These are phyloP conservation scores for Colletotrichum acutatum DNA, from an alignment of 2,329 filamentous ascomycete genomes.

Conservation along the genomic window DNA sequence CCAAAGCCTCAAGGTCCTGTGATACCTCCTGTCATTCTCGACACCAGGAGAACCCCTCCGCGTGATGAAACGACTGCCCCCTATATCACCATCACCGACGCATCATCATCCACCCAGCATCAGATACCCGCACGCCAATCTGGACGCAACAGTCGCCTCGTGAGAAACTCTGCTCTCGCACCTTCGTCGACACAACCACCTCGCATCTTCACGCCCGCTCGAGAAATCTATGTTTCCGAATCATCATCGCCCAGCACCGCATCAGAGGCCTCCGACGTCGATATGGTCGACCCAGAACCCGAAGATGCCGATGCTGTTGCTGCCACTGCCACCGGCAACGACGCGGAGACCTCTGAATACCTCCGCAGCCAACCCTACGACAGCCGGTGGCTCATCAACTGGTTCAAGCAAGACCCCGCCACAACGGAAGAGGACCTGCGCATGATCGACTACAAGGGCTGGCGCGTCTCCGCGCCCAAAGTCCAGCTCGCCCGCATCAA, in stretches of 20 bases:
- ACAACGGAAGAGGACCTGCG: slow-evolving; percentile 21
- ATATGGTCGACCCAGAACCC: slow-evolving; percentile 15
- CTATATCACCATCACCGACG: not conserved
- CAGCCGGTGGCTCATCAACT: slow-evolving; percentile 30
- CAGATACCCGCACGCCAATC: not conserved
- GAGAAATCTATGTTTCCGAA: not conserved
- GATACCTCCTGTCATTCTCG: not conserved
- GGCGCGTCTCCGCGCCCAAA: slow-evolving; percentile 46
- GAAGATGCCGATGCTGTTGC: not conserved
- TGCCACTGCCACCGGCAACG: not conserved
- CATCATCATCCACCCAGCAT: not conserved
- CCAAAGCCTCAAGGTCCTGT: not conserved
- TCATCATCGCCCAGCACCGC: not conserved
- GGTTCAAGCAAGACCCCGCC: slow-evolving; percentile 26
- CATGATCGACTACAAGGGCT: slow-evolving; percentile 45
- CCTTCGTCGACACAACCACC: not conserved
- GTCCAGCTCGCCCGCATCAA: slow-evolving; percentile 46
- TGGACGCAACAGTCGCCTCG: not conserved
- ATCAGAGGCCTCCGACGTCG: not conserved
- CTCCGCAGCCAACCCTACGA: not conserved
- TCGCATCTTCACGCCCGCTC: slow-evolving; percentile 18
- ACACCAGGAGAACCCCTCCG: not conserved
- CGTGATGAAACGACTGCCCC: not conserved
- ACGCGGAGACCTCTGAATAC: not conserved
- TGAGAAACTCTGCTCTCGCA: not conserved